phyloP scores from a whole-genome alignment of 805 yeast species.

The Schwanniomyces sp. region DNA sequence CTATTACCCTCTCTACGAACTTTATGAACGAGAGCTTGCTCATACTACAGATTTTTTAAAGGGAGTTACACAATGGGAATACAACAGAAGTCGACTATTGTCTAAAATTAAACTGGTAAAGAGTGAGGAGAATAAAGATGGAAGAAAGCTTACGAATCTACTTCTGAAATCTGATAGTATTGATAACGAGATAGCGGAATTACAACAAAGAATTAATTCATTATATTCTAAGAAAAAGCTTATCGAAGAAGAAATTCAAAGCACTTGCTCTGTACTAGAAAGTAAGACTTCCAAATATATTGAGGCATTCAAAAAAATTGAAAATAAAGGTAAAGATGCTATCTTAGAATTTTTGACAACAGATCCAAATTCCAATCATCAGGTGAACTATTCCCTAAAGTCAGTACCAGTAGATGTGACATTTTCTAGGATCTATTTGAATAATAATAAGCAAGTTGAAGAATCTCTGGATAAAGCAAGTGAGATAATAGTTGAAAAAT shows the following conservation, averaged over 20 bases:
- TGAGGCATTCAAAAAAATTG: conserved; percentile 39
- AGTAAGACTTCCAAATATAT: conserved; percentile 46
- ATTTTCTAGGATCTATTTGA: conserved; percentile 16
- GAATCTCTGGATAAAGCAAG: not conserved
- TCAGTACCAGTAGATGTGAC: conserved; percentile 27
- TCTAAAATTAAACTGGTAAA: conserved; percentile 37
- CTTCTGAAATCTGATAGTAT: conserved; percentile 28
- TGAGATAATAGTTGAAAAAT: not conserved
- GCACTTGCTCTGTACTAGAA: conserved; percentile 51
- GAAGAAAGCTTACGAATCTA: conserved; percentile 38
- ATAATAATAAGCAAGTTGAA: not conserved
- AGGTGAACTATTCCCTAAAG: conserved; percentile 14
- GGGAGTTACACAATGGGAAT: conserved; percentile 42
- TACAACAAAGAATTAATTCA: conserved; percentile 33
- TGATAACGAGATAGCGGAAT: conserved; percentile 35
- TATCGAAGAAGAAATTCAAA: conserved; percentile 38
- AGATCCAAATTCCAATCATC: conserved; percentile 19
- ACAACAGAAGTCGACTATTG: conserved; percentile 30
- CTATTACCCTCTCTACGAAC: conserved; percentile 45
- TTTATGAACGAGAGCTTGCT: conserved; percentile 39
- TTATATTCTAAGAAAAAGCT: conserved; percentile 34
- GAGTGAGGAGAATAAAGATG: conserved; percentile 41
- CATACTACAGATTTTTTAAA: conserved; percentile 22
- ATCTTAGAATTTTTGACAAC: conserved; percentile 25
- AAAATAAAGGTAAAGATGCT: conserved; percentile 35